Evolutionary conservation across 1,284 basidiomycete genomes (phyloP).

Genomic region (Meripilus lineatus): DNA sequence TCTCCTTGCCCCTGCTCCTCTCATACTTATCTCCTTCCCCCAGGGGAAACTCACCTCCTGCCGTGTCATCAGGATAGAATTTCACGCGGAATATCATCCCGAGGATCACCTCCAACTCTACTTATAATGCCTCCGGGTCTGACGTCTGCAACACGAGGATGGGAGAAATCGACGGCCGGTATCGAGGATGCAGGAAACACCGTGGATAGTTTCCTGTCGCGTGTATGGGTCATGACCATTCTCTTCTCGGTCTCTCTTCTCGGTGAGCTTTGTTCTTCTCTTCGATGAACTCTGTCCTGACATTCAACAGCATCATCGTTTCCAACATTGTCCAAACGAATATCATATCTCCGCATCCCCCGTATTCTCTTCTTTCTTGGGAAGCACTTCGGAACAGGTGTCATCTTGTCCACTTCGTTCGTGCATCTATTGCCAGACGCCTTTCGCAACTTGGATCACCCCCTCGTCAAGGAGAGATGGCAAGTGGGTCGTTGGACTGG

Average conservation of each 20-base stretch:
- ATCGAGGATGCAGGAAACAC: no score
- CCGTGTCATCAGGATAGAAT: no score
- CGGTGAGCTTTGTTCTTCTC: slow-evolving; percentile 21
- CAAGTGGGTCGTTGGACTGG: slow-evolving; percentile 55
- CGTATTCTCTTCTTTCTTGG: slow-evolving; percentile 69
- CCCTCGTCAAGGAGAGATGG: slow-evolving; percentile 40
- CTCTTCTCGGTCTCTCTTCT: slow-evolving; percentile 35
- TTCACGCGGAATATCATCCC: no score
- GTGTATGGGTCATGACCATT: slow-evolving; percentile 22
- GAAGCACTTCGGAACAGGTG: slow-evolving; percentile 80
- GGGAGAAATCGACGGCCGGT: no score
- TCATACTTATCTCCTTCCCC: background rate
- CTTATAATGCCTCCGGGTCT: no score
- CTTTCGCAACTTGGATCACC: slow-evolving; percentile 52
- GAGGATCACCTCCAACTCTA: no score
- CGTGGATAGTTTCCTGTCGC: background rate
- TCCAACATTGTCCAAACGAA: slow-evolving; percentile 54
- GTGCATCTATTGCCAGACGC: slow-evolving; percentile 74
- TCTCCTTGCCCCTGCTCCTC: no score
- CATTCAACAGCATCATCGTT: slow-evolving; percentile 55
- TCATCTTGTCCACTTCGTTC: slow-evolving; percentile 76
- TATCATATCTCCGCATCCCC: slow-evolving; percentile 53
- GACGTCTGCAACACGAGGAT: no score
- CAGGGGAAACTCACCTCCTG: background rate
- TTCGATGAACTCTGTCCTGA: background rate